These are phyloP conservation scores for Colletotrichum truncatum DNA, from an alignment of 2,329 filamentous ascomycete species.

Conservation along the genomic window DNA sequence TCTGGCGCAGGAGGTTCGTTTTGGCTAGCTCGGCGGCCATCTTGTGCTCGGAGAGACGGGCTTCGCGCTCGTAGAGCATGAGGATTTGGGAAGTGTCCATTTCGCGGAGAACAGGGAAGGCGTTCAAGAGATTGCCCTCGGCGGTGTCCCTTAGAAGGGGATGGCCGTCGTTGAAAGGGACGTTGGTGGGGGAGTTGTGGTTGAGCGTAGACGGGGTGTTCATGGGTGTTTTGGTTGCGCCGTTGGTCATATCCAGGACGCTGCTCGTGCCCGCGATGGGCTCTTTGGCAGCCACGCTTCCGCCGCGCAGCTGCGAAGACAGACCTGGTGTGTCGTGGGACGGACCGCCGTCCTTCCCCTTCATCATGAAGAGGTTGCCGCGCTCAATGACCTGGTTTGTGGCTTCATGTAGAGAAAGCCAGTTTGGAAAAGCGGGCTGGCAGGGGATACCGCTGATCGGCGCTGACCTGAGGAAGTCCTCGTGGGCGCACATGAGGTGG, in stretches of 20 bases:
- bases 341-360: too few relatives aligned
- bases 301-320: too few relatives aligned
- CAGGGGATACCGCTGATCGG: not conserved
- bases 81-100: slow-evolving; percentile 9
- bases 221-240: not conserved
- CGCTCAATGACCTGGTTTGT: not conserved
- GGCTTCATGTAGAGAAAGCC: not conserved
- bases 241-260: too few relatives aligned
- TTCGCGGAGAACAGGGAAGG: not conserved
- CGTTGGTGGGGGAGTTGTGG: not conserved
- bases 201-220: not conserved
- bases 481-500: not conserved
- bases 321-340: too few relatives aligned
- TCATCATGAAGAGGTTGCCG: too few relatives aligned
- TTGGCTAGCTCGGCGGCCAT: slow-evolving; percentile 14
- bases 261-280: too few relatives aligned
- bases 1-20: slow-evolving; percentile 8
- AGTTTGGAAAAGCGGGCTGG: not conserved
- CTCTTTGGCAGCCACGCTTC: too few relatives aligned
- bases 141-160: too few relatives aligned
- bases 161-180: not conserved
- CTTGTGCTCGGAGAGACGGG: slow-evolving; percentile 11
- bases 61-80: slow-evolving; percentile 12
- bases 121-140: not conserved
- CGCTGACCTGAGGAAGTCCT: not conserved